Percentiles rank a stretch among this genome's conserved stretches.
Conservation (phyloP, 225 moss, liverwort and hornwort species). For the Takakia lepidozioides region DNA sequence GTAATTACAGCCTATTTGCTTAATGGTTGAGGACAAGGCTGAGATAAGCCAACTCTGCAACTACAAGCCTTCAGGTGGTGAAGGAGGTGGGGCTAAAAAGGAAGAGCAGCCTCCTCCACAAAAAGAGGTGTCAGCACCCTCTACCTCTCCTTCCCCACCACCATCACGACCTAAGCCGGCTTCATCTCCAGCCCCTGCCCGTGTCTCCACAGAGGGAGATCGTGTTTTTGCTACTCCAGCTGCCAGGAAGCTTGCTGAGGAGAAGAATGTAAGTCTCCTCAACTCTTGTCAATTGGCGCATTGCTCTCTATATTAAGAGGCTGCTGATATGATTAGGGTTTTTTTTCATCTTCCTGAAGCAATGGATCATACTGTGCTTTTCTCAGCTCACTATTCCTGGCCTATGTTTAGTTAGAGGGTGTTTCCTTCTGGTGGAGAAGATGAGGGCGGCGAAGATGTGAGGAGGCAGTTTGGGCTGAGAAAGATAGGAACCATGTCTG, state of each 20-base stretch:
- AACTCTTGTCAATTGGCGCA: not conserved
- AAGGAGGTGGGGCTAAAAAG: not conserved
- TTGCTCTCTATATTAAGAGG: too few relatives aligned
- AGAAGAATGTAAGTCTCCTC: conserved; percentile 44
- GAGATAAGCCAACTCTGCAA: conserved; percentile 50
- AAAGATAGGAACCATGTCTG: too few relatives aligned
- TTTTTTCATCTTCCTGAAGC: too few relatives aligned
- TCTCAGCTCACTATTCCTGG: not conserved
- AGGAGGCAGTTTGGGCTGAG: too few relatives aligned
- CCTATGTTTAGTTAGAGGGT: not conserved
- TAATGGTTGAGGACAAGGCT: conserved; percentile 73
- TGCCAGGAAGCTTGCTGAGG: conserved; percentile 74
- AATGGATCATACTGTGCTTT: too few relatives aligned
- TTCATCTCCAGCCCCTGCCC: conserved; percentile 22
- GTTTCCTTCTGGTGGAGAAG: too few relatives aligned
- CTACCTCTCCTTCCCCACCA: conserved; percentile 29
- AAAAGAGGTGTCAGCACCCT: conserved; percentile 25
- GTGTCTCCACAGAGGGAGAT: conserved; percentile 42
- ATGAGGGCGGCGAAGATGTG: not conserved
- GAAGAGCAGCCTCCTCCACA: conserved; percentile 23
- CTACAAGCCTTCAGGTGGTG: conserved; percentile 41
- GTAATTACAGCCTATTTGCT: conserved; percentile 56
- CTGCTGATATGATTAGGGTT: too few relatives aligned
- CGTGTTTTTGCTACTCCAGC: conserved; percentile 90
- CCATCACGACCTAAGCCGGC: conserved; percentile 29